A percentile compares a stretch with the other conserved stretches of the same genome.
These are phyloP conservation scores for Ajuga chamaepitys DNA, from an alignment of 257 asterid species.

Conservation along the genomic window DNA sequence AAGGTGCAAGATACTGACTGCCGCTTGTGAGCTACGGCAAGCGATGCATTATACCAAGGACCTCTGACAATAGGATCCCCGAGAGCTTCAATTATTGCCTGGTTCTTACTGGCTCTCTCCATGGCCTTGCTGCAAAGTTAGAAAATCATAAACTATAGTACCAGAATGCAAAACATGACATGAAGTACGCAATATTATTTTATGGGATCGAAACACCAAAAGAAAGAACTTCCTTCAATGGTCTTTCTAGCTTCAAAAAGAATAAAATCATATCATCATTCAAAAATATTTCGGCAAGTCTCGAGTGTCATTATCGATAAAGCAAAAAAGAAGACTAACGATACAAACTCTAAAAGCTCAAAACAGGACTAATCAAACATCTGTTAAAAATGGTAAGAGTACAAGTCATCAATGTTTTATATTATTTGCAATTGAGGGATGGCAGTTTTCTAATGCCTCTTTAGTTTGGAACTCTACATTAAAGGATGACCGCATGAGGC, in stretches of 20 bases:
- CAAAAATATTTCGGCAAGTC: no score
- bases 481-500: no score
- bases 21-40: conserved; percentile 86
- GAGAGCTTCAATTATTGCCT: conserved; percentile 58
- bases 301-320: no score
- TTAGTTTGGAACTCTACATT: no score
- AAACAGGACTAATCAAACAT: neutral
- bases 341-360: no score
- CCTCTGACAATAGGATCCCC: conserved; percentile 94
- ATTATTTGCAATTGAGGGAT: no score
- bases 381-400: neutral
- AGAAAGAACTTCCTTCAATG: neutral
- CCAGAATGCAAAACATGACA: neutral
- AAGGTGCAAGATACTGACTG: conserved; percentile 86
- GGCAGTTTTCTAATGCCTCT: no score
- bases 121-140: conserved; percentile 76
- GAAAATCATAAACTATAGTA: neutral
- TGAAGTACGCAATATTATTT: neutral
- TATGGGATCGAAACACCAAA: neutral
- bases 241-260: neutral
- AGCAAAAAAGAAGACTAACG: no score
- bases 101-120: conserved; percentile 78
- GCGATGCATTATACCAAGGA: conserved; percentile 98
- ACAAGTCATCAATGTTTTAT: no score
- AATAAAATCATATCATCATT: neutral